Conservation (phyloP, 305 asterid genomes). For the Plantago coronopus region DNA sequence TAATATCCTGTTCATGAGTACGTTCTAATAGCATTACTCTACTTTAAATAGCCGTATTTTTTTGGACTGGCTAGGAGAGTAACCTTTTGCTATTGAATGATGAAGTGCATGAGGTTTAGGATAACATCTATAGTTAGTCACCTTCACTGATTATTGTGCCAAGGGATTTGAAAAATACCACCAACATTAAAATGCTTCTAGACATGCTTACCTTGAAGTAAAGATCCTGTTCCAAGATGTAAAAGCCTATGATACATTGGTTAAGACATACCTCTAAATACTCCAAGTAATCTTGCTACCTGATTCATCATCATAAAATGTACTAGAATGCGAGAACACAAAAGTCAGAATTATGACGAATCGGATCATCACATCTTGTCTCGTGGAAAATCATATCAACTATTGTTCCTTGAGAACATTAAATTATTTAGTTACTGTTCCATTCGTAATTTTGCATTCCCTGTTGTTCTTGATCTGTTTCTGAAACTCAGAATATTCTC, state of each 20-base stretch:
- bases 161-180: too few species aligned
- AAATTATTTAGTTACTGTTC: conserved; percentile 1
- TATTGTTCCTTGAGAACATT: conserved; percentile 17
- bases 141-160: too few species aligned
- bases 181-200: too few species aligned
- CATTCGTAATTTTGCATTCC: background rate
- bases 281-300: background rate
- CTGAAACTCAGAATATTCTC: background rate
- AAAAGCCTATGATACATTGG: too few species aligned
- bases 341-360: conserved; percentile 4
- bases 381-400: background rate
- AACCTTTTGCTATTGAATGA: background rate
- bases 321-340: too few species aligned
- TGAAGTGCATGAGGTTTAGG: background rate
- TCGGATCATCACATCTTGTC: background rate
- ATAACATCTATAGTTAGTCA: too few species aligned
- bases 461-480: background rate
- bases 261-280: too few species aligned
- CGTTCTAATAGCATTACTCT: background rate
- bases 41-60: conserved; percentile 13
- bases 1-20: too few species aligned
- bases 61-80: background rate
- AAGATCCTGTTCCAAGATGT: too few species aligned
- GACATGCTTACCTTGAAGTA: too few species aligned
- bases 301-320: too few species aligned